Evolutionary conservation across 257 asterid species (phyloP).

Genomic region (Agastache rugosa): DNA sequence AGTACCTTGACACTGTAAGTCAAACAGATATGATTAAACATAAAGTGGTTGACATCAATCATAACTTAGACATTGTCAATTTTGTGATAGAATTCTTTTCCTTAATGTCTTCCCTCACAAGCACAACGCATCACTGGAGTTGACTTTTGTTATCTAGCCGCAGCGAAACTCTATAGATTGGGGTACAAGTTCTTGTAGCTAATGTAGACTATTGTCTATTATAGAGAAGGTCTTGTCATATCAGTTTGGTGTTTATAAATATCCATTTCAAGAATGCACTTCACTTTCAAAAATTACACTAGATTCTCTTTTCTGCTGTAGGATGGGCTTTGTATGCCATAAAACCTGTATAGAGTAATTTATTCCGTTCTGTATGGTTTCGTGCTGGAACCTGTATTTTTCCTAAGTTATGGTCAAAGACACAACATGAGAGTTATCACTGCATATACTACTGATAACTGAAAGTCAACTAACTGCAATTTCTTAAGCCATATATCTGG

Average conservation of each 20-base stretch:
- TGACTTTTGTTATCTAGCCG: neutral
- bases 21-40: neutral
- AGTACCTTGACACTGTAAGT: neutral
- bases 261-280: neutral
- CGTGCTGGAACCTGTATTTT: neutral
- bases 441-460: neutral
- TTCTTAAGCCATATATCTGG: neutral
- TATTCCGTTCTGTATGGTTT: neutral
- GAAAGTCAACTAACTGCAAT: neutral
- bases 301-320: neutral
- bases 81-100: neutral
- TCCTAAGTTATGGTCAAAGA: neutral
- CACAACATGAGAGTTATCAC: neutral
- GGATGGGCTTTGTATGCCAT: slow-evolving; percentile 5
- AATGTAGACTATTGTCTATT: neutral
- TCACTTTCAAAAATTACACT: neutral
- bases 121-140: neutral
- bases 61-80: neutral
- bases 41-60: slow-evolving; percentile 7
- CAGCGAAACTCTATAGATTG: neutral
- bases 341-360: neutral
- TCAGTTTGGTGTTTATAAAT: neutral
- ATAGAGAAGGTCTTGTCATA: neutral
- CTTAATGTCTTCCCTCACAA: neutral
- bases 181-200: slow-evolving; percentile 10